Percentiles rank a stretch among this genome's conserved stretches.
These are phyloP conservation scores for Akanthomyces lecanii DNA, from an alignment of 2,329 filamentous ascomycete species.

Conservation along the genomic window DNA sequence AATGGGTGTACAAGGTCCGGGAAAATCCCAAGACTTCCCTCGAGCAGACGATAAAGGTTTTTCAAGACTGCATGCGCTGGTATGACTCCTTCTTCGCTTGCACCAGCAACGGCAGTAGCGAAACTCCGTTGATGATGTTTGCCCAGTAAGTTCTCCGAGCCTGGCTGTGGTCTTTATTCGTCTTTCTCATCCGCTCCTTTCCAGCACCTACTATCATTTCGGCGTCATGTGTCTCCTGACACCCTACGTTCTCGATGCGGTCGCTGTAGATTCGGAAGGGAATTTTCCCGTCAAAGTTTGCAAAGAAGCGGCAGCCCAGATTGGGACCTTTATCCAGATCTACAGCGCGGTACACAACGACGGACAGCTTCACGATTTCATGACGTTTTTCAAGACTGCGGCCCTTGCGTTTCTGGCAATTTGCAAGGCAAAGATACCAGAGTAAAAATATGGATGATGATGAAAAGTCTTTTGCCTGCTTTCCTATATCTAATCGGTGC, in stretches of 20 bases:
- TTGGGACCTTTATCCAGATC: not conserved
- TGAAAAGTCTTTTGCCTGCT: no score
- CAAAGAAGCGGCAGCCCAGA: not conserved
- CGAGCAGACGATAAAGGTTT: not conserved
- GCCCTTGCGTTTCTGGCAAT: not conserved
- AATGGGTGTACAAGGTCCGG: conserved; percentile 1
- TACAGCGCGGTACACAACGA: not conserved
- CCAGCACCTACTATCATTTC: conserved; percentile 8
- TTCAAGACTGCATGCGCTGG: conserved; percentile 1
- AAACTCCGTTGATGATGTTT: conserved; percentile 3
- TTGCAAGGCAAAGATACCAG: not conserved
- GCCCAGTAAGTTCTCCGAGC: not conserved
- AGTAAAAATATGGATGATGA: not conserved
- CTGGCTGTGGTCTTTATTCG: no score
- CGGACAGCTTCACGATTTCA: not conserved
- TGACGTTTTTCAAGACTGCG: conserved; percentile 4
- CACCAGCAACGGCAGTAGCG: not conserved
- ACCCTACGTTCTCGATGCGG: not conserved
- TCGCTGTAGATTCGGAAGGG: not conserved
- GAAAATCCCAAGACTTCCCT: not conserved
- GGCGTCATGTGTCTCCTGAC: conserved; percentile 9
- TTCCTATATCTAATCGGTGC: not conserved
- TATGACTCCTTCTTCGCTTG: conserved; percentile 12
- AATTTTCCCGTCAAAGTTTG: not conserved
- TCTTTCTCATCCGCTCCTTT: not conserved